These are phyloP conservation scores for Drosera capensis DNA, from an alignment of 148 eudicot genomes.

Conservation along the genomic window DNA sequence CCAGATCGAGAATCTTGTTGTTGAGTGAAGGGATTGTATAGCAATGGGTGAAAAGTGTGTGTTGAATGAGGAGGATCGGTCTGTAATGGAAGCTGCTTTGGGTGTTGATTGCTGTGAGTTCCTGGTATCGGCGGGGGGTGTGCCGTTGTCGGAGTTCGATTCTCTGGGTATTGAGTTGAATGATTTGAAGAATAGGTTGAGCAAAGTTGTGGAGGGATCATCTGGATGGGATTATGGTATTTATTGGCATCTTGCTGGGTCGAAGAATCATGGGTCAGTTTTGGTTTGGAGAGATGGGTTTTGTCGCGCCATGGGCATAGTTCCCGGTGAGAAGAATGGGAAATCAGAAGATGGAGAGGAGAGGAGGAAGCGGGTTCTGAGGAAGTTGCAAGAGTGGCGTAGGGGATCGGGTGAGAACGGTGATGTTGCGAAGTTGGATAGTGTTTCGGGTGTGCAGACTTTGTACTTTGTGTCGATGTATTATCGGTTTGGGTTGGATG, in stretches of 20 bases:
- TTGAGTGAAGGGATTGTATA: conserved; percentile 1
- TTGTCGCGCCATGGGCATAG: conserved; percentile 27
- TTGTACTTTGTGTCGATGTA: conserved; percentile 75
- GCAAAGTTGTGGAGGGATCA: conserved; percentile 66
- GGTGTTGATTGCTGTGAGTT: conserved; percentile 69
- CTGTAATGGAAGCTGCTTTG: conserved; percentile 44
- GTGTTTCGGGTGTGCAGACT: conserved; percentile 71
- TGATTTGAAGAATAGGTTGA: conserved; percentile 49
- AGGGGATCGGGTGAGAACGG: conserved; percentile 54
- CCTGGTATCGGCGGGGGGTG: conserved; percentile 42
- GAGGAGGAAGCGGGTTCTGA: conserved; percentile 46
- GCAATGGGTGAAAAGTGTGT: conserved; percentile 45
- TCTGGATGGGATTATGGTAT: conserved; percentile 79
- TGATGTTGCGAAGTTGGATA: conserved; percentile 35
- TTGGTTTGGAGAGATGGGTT: conserved; percentile 96
- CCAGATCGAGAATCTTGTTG: too few relatives aligned
- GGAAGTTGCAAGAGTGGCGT: conserved; percentile 55
- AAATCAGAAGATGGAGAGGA: conserved; percentile 17
- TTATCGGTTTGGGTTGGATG: conserved; percentile 61
- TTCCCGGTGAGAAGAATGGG: conserved; percentile 13
- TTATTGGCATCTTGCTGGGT: conserved; percentile 76
- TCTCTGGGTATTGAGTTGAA: conserved; percentile 38
- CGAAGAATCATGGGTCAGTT: conserved; percentile 69
- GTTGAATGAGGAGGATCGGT: conserved; percentile 54
- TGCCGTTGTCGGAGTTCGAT: conserved; percentile 44